Evolutionary conservation across 1,284 basidiomycete species (phyloP).

Genomic region (Pyrrhoderma lamaoense): DNA sequence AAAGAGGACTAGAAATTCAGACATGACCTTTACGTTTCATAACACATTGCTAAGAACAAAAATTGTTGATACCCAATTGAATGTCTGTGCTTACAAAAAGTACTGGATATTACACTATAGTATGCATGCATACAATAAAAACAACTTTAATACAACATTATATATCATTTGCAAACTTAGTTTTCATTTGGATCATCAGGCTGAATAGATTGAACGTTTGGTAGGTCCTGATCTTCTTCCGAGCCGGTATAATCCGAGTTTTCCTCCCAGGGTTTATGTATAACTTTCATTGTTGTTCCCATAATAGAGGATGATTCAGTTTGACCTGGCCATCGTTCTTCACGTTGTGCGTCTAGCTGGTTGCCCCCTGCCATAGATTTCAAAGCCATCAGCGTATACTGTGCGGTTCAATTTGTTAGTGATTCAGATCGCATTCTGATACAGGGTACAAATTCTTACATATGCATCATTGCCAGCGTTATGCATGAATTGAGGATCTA

Average conservation of each 20-base stretch:
- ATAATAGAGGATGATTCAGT: conserved; percentile 27
- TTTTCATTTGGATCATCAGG: no score
- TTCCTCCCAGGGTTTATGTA: conserved; percentile 52
- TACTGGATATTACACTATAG: background rate
- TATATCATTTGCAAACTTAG: no score
- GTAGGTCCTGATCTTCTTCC: conserved; percentile 39
- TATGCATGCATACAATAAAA: background rate
- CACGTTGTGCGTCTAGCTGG: conserved; percentile 62
- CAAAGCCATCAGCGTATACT: conserved; percentile 63
- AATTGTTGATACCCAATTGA: background rate
- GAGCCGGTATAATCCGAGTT: conserved; percentile 53
- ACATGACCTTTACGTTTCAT: background rate
- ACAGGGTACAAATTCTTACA: conserved; percentile 34
- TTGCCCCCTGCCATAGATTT: conserved; percentile 63
- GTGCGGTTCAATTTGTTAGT: background rate
- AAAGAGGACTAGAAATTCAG: conserved; percentile 9
- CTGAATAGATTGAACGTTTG: no score
- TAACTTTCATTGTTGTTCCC: conserved; percentile 39
- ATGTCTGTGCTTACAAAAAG: background rate
- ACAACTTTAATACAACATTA: background rate
- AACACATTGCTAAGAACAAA: background rate
- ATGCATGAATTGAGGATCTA: conserved; percentile 53
- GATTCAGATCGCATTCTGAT: background rate
- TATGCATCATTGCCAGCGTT: conserved; percentile 84
- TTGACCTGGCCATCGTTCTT: conserved; percentile 66